Conservation (phyloP, 1,139 yeast genomes). For the Arxiozyma telluris region DNA sequence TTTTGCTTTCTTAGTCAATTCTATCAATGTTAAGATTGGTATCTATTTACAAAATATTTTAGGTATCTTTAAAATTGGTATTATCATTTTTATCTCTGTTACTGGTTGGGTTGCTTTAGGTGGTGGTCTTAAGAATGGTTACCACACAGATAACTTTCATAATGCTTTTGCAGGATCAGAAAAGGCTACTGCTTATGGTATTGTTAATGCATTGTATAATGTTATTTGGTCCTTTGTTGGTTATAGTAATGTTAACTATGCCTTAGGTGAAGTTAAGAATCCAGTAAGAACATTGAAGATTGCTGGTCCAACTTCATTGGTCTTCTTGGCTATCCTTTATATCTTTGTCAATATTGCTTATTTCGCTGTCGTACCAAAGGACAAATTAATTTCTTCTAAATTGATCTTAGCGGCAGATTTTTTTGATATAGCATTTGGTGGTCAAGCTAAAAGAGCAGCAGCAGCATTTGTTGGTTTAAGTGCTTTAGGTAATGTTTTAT, state of each 20-base stretch:
- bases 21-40: slow-evolving; percentile 54
- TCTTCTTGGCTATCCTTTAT: slow-evolving; percentile 51
- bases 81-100: slow-evolving; percentile 57
- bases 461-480: slow-evolving; percentile 69
- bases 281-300: slow-evolving; percentile 60
- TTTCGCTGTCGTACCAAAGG: slow-evolving; percentile 66
- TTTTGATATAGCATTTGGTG: slow-evolving; percentile 67
- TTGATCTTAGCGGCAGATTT: slow-evolving; percentile 67
- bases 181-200: slow-evolving; percentile 62
- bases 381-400: slow-evolving; percentile 51
- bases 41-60: slow-evolving; percentile 57
- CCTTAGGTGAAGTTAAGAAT: slow-evolving; percentile 66
- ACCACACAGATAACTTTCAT: slow-evolving; percentile 50
- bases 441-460: slow-evolving; percentile 51
- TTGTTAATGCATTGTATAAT: slow-evolving; percentile 68
- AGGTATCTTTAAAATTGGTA: slow-evolving; percentile 63
- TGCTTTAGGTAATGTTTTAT: slow-evolving; percentile 69
- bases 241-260: slow-evolving; percentile 71
- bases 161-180: slow-evolving; percentile 51
- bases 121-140: slow-evolving; percentile 49
- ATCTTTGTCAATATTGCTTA: slow-evolving; percentile 64
- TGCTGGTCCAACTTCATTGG: slow-evolving; percentile 65
- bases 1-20: slow-evolving; percentile 60
- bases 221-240: slow-evolving; percentile 78
- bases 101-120: slow-evolving; percentile 80